Percentiles rank a stretch among this genome's conserved stretches.
Evolutionary conservation across 225 moss, liverwort and hornwort genomes (phyloP).

Genomic region (Pseudisothecium myosuroides): DNA sequence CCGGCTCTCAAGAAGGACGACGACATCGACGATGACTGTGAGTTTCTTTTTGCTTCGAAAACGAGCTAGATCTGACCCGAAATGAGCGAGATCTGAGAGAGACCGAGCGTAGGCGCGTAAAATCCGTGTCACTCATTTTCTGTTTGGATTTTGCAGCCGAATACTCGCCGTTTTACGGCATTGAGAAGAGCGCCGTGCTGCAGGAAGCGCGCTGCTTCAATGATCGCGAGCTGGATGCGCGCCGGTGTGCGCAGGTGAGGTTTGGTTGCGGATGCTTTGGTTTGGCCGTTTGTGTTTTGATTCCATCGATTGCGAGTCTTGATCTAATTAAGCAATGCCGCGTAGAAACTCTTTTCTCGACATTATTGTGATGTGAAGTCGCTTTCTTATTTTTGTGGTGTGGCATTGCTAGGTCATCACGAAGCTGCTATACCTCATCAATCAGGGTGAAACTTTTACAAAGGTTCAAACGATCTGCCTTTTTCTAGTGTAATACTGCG

Average conservation of each 20-base stretch:
- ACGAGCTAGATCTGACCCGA: neutral
- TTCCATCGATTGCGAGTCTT: neutral
- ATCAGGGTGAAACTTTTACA: conserved; percentile 77
- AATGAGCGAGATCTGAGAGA: conserved; percentile 13
- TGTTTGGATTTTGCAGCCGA: conserved; percentile 51
- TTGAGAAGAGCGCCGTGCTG: conserved; percentile 80
- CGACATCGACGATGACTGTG: conserved; percentile 85
- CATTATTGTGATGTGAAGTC: neutral
- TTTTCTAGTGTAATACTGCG: neutral
- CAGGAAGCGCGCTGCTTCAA: conserved; percentile 87
- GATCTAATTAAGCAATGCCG: neutral
- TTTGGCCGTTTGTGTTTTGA: neutral
- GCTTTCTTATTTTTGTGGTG: neutral
- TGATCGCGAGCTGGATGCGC: conserved; percentile 77
- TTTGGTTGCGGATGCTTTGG: neutral
- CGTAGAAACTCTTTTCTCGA: neutral
- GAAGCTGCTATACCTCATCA: conserved; percentile 79
- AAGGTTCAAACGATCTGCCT: conserved; percentile 30
- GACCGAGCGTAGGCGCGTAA: neutral
- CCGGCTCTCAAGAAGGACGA: conserved; percentile 88
- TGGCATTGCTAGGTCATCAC: conserved; percentile 63
- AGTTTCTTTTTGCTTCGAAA: neutral
- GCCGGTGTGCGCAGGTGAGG: conserved; percentile 83
- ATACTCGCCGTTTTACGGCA: conserved; percentile 82
- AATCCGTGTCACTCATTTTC: neutral